These are phyloP conservation scores for Aureoboletus auriporus DNA, from an alignment of 768 basidiomycete genomes.

Conservation along the genomic window DNA sequence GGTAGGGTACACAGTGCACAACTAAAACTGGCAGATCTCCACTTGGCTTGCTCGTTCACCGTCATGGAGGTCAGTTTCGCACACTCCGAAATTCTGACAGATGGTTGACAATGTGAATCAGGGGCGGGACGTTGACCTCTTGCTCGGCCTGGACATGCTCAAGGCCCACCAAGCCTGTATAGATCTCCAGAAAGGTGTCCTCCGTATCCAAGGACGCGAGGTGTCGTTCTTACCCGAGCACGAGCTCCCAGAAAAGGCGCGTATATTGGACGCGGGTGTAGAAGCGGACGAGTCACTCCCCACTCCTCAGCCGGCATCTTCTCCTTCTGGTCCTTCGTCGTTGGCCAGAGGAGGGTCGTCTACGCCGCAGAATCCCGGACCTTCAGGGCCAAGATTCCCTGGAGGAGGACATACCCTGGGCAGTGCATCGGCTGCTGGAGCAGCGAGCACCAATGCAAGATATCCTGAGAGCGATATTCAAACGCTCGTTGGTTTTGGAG, in stretches of 20 bases:
- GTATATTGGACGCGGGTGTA: conserved; percentile 36
- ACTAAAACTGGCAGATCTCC: conserved; percentile 79
- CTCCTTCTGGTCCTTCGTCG: conserved; percentile 13
- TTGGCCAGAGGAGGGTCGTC: conserved; percentile 13
- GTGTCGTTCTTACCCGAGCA: conserved; percentile 91
- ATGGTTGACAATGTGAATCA: conserved; percentile 23
- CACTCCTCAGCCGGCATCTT: conserved; percentile 14
- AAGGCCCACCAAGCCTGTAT: conserved; percentile 96
- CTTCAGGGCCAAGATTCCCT: conserved; percentile 47
- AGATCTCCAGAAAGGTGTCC: conserved; percentile 83
- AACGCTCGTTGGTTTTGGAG: conserved; percentile 75
- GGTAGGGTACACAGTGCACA: conserved; percentile 94
- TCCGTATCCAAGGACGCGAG: conserved; percentile 90
- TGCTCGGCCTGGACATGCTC: conserved; percentile 98
- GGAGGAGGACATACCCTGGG: conserved; percentile 67
- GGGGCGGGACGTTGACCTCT: conserved; percentile 91
- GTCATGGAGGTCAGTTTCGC: conserved; percentile 76
- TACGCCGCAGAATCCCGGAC: conserved; percentile 39
- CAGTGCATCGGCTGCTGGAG: conserved; percentile 28
- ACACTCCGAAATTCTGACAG: neutral
- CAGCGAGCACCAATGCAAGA: conserved; percentile 46
- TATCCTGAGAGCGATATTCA: conserved; percentile 58
- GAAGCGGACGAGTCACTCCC: conserved; percentile 22
- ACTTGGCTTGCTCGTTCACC: conserved; percentile 87
- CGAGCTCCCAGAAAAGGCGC: conserved; percentile 83